phyloP scores from a whole-genome alignment of 1,284 basidiomycete genomes.

The Neotropicomus parvogracilis region DNA sequence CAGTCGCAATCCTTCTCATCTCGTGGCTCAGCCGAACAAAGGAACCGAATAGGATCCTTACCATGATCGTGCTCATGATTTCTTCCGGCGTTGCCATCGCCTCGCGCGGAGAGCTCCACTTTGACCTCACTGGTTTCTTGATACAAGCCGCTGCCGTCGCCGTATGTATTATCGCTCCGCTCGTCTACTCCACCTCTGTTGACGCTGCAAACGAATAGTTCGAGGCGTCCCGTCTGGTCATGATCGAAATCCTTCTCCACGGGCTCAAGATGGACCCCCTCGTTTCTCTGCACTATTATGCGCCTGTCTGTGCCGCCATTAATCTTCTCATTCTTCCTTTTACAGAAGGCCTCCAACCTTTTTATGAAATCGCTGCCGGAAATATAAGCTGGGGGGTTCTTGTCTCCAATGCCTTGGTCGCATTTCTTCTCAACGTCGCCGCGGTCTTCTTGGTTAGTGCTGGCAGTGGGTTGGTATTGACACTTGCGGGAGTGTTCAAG shows the following conservation, averaged over 20 bases:
- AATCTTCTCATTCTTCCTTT: slow-evolving; percentile 84
- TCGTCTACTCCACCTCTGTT: background rate
- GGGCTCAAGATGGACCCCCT: slow-evolving; percentile 97
- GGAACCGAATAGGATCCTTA: slow-evolving; percentile 80
- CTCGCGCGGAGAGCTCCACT: slow-evolving; percentile 82
- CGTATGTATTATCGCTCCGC: slow-evolving; percentile 41
- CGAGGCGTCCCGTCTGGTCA: slow-evolving; percentile 87
- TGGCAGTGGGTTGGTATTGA: slow-evolving; percentile 85
- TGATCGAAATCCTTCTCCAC: slow-evolving; percentile 95
- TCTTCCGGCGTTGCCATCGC: slow-evolving; percentile 87
- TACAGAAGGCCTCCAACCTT: slow-evolving; percentile 87
- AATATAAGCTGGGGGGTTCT: slow-evolving; percentile 74
- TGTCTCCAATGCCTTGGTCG: slow-evolving; percentile 81
- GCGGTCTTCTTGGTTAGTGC: slow-evolving; percentile 93
- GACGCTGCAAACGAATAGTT: slow-evolving; percentile 46
- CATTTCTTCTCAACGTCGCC: slow-evolving; percentile 89
- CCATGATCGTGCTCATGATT: slow-evolving; percentile 87
- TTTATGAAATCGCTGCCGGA: slow-evolving; percentile 47
- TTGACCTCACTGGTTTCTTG: slow-evolving; percentile 85
- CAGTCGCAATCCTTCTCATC: slow-evolving; percentile 93
- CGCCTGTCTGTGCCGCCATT: slow-evolving; percentile 91
- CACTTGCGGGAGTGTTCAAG: slow-evolving; percentile 93
- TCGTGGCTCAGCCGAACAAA: slow-evolving; percentile 89
- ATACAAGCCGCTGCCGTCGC: slow-evolving; percentile 79
- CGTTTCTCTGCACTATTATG: slow-evolving; percentile 94